Evolutionary conservation across 2,329 filamentous ascomycete species (phyloP).

Genomic region (Trichoderma aggressivum): DNA sequence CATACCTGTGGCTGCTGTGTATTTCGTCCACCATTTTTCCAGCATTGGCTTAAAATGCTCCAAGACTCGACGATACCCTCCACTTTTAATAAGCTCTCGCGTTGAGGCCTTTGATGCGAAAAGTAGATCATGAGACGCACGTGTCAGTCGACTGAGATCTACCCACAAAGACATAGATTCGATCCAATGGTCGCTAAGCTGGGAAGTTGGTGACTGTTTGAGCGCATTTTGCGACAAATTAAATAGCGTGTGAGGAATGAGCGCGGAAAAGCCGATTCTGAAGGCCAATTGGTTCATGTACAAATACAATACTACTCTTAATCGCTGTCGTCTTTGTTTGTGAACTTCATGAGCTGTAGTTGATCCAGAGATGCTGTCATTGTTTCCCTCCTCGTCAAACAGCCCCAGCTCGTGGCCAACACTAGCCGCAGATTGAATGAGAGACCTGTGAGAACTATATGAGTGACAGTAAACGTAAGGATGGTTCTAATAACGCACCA

Average conservation of each 20-base stretch:
- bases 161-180: background rate
- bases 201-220: background rate
- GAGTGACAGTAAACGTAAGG: background rate
- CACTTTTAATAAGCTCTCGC: background rate
- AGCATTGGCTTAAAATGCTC: background rate
- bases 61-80: background rate
- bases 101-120: background rate
- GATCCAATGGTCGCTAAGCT: background rate
- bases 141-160: background rate
- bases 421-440: background rate
- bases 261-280: background rate
- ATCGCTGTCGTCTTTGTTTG: background rate
- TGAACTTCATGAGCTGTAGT: background rate
- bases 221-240: background rate
- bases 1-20: background rate
- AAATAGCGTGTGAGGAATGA: background rate
- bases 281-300: background rate
- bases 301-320: background rate
- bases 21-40: background rate
- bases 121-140: background rate
- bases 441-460: background rate
- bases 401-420: background rate
- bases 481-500: background rate
- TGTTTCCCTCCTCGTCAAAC: background rate
- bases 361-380: background rate